Base-by-base conservation (phyloP, 371 early-diverging fungal species). In the Zopfochytrium polystomum region DNA sequence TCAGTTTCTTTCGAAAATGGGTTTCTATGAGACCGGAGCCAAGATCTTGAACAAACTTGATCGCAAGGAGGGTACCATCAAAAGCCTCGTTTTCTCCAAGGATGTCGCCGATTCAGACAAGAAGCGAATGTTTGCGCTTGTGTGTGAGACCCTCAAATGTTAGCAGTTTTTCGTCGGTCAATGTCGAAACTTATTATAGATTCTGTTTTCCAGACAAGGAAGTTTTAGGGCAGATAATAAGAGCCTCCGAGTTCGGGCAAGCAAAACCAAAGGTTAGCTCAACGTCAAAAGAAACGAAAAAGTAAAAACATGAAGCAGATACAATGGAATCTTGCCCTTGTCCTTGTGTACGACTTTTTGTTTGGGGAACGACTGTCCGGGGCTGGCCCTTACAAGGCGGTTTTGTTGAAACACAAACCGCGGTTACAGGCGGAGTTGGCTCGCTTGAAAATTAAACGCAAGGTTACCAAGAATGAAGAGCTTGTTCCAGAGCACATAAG, bases 71-170 rank as follows among this genome's bases (percentile, higher is more conserved):
- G n/a, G n/a, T n/a, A n/a, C n/a, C n/a, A n/a, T n/a, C n/a, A n/a
- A n/a, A n/a, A n/a, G n/a, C n/a, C n/a, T n/a, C n/a, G n/a, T n/a
- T n/a, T n/a, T n/a, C n/a, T n/a, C n/a, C n/a, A n/a, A n/a, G n/a
- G n/a, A n/a, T n/a, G n/a, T n/a, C n/a, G n/a, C n/a, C n/a, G n/a
- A n/a, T n/a, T n/a, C n/a, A n/a, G n/a, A n/a, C n/a, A n/a, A n/a
- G n/a, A n/a, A n/a, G n/a, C n/a, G n/a, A n/a, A n/a, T 92, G 80
- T 92, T 91, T 62, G 95, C 92, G 5, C 73, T 94, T 54, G 80
- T 95, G 45, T 93, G 94, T 73, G 91, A 95, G 69, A 88, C 94
- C 2, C 78, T 95, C 46, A 92, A 92, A 77, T 87, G 91, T 89
- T 81, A 63, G 80, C 30, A 29, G 31, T 31, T 25, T 5, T 30